Evolutionary conservation across 306 rosid genomes (phyloP), one percentile per base, ranked within the genome.

Genomic region (Rosa persica): DNA sequence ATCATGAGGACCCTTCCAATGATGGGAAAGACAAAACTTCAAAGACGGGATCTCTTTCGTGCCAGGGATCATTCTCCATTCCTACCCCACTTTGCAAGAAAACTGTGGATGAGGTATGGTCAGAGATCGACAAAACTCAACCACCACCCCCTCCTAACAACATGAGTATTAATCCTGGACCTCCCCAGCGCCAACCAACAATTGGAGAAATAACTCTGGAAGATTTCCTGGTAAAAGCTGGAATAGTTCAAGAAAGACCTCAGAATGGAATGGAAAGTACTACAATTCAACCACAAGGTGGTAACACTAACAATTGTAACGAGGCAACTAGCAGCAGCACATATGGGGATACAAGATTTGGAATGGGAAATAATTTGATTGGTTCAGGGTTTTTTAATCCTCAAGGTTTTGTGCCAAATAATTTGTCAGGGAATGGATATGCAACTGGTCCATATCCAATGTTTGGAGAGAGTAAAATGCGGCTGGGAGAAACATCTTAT

Each of bases 141-240:
- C 80, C 84, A 23, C 74, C 47, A 15, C 67, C 19, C 48, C 79
- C 60, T 13, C 81, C 72, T 48, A 47, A n/a, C 11, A 38, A 44
- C 68, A 55, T 43, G 52, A 55, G 75, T 30, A 30, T 30, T 23
- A 40, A 8, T 16, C 68, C 42, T 15, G 67, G 54, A 65, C 77
- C 74, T 6, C 80, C 85, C 5, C 76, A 76, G 16, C 80, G 39
- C 71, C 87, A 88, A 16, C 85, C 78, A 78, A 85, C 89, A 49
- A 76, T 89, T 19, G 91, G 89, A 17, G 92, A 88, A 52, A 86
- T 90, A 76, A 90, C 94, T 9, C 72, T 93, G 57, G 98, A 93
- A 77, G 96, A 90, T 77, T 93, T 93, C 78, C 81, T 93, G 3
- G 72, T 90, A 3, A 90, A 87, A 85, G 96, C 94, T 4, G 98